Evolutionary conservation across 169 alveolate genomes (phyloP), one percentile per base, ranked within the genome.

Genomic region (Theileria annulata): DNA sequence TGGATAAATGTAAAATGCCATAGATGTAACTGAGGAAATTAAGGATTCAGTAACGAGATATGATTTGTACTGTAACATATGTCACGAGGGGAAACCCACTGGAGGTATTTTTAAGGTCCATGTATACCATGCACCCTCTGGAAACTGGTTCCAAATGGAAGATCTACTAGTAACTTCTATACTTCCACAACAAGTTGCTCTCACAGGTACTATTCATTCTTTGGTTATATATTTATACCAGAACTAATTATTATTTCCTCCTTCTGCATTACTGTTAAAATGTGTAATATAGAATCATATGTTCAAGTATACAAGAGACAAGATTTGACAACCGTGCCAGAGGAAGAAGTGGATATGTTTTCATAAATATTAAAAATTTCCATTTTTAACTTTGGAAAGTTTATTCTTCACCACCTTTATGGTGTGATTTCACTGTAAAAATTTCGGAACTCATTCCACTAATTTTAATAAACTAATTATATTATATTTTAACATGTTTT

Each of bases 81-180:
- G 97, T 86, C 99, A 97, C 90, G 98, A 96, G 72, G 99, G 99
- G 27, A 88, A 93, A 51, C 97, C 98, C n/a, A 93, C 94, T 42
- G 94, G 86, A 51, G 99, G 99, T 10, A 85, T 88, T 35, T 98
- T 94, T 92, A 93, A 95, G 86, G 95, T 96, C 21, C 98, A 96
- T 78, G 96, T 95, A 4, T 77, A 84, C 69, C 94, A 93, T 59
- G 92, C 92, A 87, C 95, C 97, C 42, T 89, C 98, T 60, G 94
- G 96, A 68, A 96, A 95, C 80, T 98, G 99, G 99, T 95, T 90
- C 85, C 99, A 98, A 87, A 94, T 96, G 73, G 98, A 97, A 78
- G 99, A 98, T 76, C 85, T 96, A 79, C 96, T 95, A 68, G 99
- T 98, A 2, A 93, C 97, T 56, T 93, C 95, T n/a, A 95, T 97